Conservation (phyloP, 2,329 filamentous ascomycete species). For the Cladosporium sp. region DNA sequence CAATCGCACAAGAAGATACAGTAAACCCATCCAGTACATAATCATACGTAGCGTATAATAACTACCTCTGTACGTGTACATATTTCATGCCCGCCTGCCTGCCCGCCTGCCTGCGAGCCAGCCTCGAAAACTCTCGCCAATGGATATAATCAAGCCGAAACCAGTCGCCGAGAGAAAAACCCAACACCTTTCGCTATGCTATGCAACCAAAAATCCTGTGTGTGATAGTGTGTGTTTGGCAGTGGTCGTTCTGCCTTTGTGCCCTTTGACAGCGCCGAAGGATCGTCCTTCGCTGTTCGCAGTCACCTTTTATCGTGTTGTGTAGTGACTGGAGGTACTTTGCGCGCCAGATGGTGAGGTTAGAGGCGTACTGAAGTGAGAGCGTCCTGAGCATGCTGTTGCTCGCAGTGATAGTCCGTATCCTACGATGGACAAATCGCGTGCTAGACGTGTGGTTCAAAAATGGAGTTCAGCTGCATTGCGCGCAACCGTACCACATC, state of each 20-base stretch:
- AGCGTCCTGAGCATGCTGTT: background rate
- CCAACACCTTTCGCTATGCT: slow-evolving; percentile 1
- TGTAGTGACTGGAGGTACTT: background rate
- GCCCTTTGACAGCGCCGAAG: background rate
- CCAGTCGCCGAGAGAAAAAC: background rate
- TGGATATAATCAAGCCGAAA: background rate
- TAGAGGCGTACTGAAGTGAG: background rate
- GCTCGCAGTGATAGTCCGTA: background rate
- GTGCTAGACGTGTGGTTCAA: background rate
- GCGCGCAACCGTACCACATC: background rate
- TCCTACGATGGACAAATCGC: background rate
- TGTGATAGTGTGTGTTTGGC: background rate
- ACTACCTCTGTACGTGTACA: slow-evolving; percentile 2
- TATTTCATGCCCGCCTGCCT: background rate
- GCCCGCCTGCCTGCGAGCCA: background rate
- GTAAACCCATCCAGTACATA: background rate
- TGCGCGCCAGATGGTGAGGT: background rate
- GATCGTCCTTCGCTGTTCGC: background rate
- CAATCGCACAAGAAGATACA: background rate
- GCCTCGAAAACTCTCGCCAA: background rate
- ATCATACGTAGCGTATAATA: background rate
- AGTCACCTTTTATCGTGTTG: background rate
- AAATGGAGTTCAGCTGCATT: background rate
- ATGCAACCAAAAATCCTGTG: background rate
- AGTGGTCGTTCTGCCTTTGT: background rate